These are phyloP conservation scores for Geranium rotundifolium DNA, from an alignment of 345 rosid species.

Conservation along the genomic window DNA sequence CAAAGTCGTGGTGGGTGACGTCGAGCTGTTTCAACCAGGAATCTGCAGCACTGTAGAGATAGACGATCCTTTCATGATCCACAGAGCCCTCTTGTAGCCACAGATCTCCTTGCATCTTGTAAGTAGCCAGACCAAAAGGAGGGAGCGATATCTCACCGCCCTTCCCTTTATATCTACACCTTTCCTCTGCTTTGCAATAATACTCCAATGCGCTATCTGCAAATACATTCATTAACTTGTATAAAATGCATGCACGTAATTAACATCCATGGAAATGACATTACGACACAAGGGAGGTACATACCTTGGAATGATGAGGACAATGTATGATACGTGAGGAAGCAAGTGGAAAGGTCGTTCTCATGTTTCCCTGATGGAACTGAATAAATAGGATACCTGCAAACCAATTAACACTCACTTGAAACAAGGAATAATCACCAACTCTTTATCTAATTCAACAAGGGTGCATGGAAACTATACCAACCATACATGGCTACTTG, in stretches of 20 bases:
- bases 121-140: constrained; percentile 58
- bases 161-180: constrained; percentile 7
- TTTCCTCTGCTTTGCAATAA: neutral
- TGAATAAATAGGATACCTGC: constrained; percentile 73
- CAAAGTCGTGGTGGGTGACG: constrained; percentile 52
- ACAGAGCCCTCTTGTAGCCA: constrained; percentile 36
- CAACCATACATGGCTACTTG: too few relatives aligned
- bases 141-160: constrained; percentile 24
- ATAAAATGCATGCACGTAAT: too few relatives aligned
- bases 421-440: too few relatives aligned
- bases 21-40: constrained; percentile 80
- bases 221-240: neutral
- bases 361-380: constrained; percentile 42
- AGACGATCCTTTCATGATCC: constrained; percentile 30
- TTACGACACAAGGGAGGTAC: too few relatives aligned
- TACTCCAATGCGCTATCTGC: neutral
- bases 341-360: constrained; percentile 61
- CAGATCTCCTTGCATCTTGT: constrained; percentile 60
- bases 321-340: constrained; percentile 65
- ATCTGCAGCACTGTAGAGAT: constrained; percentile 48
- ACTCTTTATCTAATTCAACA: too few relatives aligned
- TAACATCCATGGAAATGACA: neutral
- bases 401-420: too few relatives aligned
- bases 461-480: too few relatives aligned
- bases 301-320: constrained; percentile 71